These are phyloP conservation scores for Xerocomus cyaneibrunnescens DNA, from an alignment of 1,284 basidiomycete species.

Conservation along the genomic window DNA sequence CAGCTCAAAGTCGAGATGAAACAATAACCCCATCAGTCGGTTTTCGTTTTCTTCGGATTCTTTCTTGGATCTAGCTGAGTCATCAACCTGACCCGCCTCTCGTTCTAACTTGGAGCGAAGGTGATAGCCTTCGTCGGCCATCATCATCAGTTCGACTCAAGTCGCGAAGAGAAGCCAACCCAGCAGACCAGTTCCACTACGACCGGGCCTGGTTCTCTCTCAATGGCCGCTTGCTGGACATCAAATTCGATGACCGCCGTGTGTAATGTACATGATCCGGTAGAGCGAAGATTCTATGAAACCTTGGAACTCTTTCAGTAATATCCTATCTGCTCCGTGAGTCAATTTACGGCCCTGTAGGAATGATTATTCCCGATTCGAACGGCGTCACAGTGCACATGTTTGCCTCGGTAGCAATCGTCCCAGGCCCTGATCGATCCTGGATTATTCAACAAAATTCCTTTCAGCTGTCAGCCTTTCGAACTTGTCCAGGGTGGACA, in stretches of 20 bases:
- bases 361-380: not conserved
- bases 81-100: not conserved
- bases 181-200: not conserved
- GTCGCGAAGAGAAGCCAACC: constrained; percentile 16
- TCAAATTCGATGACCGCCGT: too few species aligned
- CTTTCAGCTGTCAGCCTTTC: not conserved
- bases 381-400: not conserved
- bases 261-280: not conserved
- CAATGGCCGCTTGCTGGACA: not conserved
- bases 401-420: not conserved
- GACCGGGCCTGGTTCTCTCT: not conserved
- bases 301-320: not conserved
- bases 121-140: constrained; percentile 27
- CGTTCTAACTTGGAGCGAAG: constrained; percentile 21
- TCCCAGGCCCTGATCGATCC: not conserved
- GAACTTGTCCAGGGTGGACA: too few species aligned
- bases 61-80: constrained; percentile 17
- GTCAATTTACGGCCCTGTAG: not conserved
- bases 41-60: constrained; percentile 12
- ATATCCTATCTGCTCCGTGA: not conserved
- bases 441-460: not conserved
- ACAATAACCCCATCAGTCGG: constrained; percentile 3
- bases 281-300: too few species aligned
- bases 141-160: constrained; percentile 14
- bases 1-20: constrained; percentile 21